phyloP scores from a whole-genome alignment of 129 eudicot species.

The Saposhnikovia divaricata region DNA sequence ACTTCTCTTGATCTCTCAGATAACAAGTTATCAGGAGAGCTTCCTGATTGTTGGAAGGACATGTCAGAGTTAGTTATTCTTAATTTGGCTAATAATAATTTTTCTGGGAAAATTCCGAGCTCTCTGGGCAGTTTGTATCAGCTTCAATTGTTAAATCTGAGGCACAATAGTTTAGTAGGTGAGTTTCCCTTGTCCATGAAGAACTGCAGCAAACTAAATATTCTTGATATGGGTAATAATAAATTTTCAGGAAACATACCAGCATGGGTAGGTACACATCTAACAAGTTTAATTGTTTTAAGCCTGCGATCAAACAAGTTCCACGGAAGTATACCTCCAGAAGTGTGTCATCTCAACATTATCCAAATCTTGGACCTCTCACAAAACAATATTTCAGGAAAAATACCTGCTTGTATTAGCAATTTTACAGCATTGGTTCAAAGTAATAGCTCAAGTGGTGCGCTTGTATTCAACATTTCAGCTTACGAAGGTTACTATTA shows the following conservation, averaged over 20 bases:
- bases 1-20: conserved; percentile 28
- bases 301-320: conserved; percentile 28
- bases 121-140: conserved; percentile 24
- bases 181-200: conserved; percentile 25
- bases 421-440: conserved; percentile 16
- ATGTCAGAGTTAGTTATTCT: conserved; percentile 22
- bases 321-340: conserved; percentile 24
- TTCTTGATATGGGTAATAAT: conserved; percentile 39
- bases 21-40: conserved; percentile 33
- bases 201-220: conserved; percentile 19
- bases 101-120: conserved; percentile 29
- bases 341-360: conserved; percentile 25
- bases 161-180: conserved; percentile 25
- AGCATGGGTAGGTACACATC: conserved; percentile 32
- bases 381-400: conserved; percentile 24
- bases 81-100: conserved; percentile 28
- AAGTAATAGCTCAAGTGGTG: not conserved
- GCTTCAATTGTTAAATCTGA: conserved; percentile 18
- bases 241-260: conserved; percentile 30
- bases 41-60: conserved; percentile 33
- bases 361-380: conserved; percentile 41
- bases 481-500: not conserved
- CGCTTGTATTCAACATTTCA: not conserved
- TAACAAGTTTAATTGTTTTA: conserved; percentile 28
- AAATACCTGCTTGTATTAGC: conserved; percentile 25